Base-by-base conservation (phyloP, 768 basidiomycete genomes). In the Lactarius sanguifluus region DNA sequence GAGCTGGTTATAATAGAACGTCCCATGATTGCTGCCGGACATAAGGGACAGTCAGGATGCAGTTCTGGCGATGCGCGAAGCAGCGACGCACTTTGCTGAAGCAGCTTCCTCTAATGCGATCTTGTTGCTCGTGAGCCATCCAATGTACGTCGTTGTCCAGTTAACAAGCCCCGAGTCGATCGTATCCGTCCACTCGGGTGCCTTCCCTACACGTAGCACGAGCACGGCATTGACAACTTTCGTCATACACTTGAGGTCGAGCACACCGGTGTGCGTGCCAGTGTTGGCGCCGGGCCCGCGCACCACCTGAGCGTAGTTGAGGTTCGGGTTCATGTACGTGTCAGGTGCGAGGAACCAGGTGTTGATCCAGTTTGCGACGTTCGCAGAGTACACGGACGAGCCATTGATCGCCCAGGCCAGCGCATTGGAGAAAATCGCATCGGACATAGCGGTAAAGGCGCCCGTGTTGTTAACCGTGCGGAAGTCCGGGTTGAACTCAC, bases 271-370 rank as follows among this genome's bases (percentile, higher is more conserved):
- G 50, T 63, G 64, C 38, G 34, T 38, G 45, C 59, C 55, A 0
- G 1, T 15, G 41, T 50, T 23, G 16, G 28, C 32, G 47, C 62
- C 50, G 0, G 71, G 71, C 34, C 71, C 71, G 9, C 71, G 71
- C 4, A 52, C 12, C 10, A 72, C 56, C 59, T 72, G 69, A 12
- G 62, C 60, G 52, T 64, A 70, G 47, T 70, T 70, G 13, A 70
- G 64, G 32, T 71, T 71, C 23, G 78, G 78, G 60, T 75, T 77
- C 77, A 78, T 78, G 45, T 62, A 57, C 20, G 77, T 77, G 5
- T 58, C 70, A 1, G 64, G 52, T 40, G 77, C 69, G 59, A 75
- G 61, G 73, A 78, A 78, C 72, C 74, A 78, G 15, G 76, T 77
- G 38, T 74, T 56, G 59, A 77, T 69, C 62, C 65, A 72, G 41